Percentiles rank a stretch among this genome's conserved stretches.
phyloP scores from a whole-genome alignment of 352 stramenopile species.

The Phytophthora europaea region DNA sequence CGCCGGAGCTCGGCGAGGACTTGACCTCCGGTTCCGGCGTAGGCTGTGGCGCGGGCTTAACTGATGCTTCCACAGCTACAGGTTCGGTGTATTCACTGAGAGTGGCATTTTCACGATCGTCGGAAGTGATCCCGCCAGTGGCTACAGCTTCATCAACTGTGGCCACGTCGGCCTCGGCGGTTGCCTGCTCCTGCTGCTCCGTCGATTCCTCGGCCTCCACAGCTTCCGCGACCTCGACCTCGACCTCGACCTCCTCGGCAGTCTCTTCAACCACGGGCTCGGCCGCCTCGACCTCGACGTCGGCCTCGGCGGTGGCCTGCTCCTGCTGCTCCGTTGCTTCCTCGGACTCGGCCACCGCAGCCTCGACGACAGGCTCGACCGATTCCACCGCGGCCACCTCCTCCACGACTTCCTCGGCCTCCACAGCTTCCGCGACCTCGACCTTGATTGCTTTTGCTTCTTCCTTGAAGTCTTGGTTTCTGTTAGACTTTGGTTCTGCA shows the following conservation, averaged over 20 bases:
- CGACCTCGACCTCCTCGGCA: background rate
- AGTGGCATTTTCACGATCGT: conserved; percentile 15
- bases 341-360: background rate
- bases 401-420: background rate
- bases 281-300: background rate
- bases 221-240: background rate
- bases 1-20: background rate
- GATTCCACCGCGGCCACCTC: background rate
- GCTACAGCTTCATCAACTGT: background rate
- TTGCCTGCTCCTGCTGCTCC: background rate
- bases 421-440: too few relatives aligned
- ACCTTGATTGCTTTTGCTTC: too few relatives aligned
- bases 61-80: background rate
- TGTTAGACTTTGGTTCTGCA: too few relatives aligned
- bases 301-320: background rate
- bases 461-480: too few relatives aligned
- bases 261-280: background rate
- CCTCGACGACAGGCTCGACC: background rate
- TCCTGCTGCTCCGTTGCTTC: background rate
- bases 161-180: background rate
- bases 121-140: background rate
- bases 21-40: conserved; percentile 2
- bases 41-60: background rate
- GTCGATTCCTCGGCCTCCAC: background rate
- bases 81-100: background rate